These are phyloP conservation scores for Lumnitzera racemosa DNA, from an alignment of 345 rosid genomes.

Conservation along the genomic window DNA sequence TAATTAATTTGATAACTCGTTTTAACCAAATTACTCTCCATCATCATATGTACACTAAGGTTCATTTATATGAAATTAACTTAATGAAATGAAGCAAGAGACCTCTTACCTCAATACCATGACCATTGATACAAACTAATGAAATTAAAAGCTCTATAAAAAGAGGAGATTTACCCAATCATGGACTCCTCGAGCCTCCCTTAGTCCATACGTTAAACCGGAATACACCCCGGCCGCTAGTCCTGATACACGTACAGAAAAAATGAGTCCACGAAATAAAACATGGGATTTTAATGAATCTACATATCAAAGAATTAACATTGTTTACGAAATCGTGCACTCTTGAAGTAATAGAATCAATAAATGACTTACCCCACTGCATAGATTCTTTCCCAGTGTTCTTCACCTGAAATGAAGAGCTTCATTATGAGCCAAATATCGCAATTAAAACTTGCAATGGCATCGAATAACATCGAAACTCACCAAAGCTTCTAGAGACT, in stretches of 20 bases:
- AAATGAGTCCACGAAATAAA: not conserved
- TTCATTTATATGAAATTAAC: no score
- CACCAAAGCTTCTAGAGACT: constrained; percentile 83
- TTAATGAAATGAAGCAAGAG: no score
- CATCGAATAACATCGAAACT: constrained; percentile 7
- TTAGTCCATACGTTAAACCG: constrained; percentile 78
- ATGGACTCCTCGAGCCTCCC: constrained; percentile 82
- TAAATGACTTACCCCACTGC: constrained; percentile 66
- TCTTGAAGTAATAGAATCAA: not conserved
- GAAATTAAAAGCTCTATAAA: no score
- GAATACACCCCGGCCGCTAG: constrained; percentile 86
- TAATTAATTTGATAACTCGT: no score
- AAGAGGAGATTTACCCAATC: constrained; percentile 55
- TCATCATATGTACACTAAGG: no score
- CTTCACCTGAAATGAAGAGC: constrained; percentile 54
- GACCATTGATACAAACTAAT: no score
- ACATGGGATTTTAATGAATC: not conserved
- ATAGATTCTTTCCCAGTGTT: constrained; percentile 80
- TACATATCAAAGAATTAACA: not conserved
- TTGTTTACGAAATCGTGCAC: not conserved
- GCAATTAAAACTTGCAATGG: not conserved
- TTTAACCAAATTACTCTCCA: no score
- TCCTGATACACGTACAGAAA: constrained; percentile 30
- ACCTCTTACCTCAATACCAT: no score
- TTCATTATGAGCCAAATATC: constrained; percentile 32